Base-by-base conservation (phyloP, 495 filamentous ascomycete species). In the Penicillium canariense region DNA sequence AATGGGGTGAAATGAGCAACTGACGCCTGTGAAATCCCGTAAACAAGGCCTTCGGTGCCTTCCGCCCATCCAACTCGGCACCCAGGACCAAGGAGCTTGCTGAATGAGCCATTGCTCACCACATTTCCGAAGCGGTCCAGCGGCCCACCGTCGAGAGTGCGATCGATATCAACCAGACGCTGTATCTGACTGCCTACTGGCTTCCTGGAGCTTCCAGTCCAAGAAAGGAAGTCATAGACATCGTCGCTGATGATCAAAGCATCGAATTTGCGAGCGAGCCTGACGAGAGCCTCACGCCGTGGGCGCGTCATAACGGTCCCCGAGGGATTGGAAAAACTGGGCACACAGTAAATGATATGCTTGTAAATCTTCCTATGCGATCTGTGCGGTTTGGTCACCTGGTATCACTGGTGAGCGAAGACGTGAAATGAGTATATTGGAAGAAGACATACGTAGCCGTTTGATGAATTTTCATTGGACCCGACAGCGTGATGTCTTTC, bases 181-280 rank as follows among this genome's bases (percentile, higher is more conserved):
- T 85, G 84, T 5, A 52, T 1, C 10, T 17, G 22, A 9, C n/a
- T 2, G 18, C 39, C 50, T 30, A 34, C 35, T 2, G 27, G 26
- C 12, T 42, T 17, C 12, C 5, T 10, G 7, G 20, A 11, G 44
- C 0, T 72, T 70, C 6, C 53, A 56, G 45, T 62, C 78, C 85
- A 89, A 42, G 80, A 78, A 0, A 91, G 71, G 48, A 89, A 83
- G 58, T 92, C 88, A 58, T 92, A 91, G 3, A 90, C 87, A 69
- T 91, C 88, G 68, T 91, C 88, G 36, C 72, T 74, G 15, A 91
- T 74, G 28, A 90, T 65, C 0, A 91, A 68, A 6, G 87, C 86
- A 56, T 91, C 81, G 64, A 77, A 75, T 32, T 80, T 69, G 5
- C 87, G 72, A 4, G 87, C 87, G 4, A 88, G 48, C 23, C 66